A percentile compares a stretch with the other conserved stretches of the same genome.
phyloP scores from a whole-genome alignment of 2,329 filamentous ascomycete genomes.

The Penicillium sp. region DNA sequence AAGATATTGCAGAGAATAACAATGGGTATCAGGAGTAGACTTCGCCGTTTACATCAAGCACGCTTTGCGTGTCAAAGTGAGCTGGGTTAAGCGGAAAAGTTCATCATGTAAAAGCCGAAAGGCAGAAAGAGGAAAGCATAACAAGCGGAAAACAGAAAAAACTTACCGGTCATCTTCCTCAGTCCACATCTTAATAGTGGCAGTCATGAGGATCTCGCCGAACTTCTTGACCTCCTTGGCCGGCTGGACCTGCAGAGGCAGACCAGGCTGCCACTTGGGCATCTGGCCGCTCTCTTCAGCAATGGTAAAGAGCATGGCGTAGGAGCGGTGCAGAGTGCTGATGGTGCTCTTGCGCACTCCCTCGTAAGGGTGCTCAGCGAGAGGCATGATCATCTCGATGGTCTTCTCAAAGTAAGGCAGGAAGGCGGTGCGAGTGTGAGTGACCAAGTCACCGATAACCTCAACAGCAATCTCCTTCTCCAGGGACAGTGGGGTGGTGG shows the following conservation, averaged over 20 bases:
- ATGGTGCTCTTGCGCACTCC: slow-evolving; percentile 89
- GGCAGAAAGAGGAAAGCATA: slow-evolving; percentile 5
- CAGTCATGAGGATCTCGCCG: slow-evolving; percentile 75
- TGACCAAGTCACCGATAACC: slow-evolving; percentile 86
- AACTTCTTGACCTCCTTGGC: slow-evolving; percentile 75
- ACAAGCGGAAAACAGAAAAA: slow-evolving; percentile 18
- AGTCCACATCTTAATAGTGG: slow-evolving; percentile 78
- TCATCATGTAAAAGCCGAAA: slow-evolving; percentile 64
- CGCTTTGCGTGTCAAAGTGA: slow-evolving; percentile 92
- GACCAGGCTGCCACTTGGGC: slow-evolving; percentile 80
- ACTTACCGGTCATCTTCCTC: slow-evolving; percentile 93
- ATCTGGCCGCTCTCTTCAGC: slow-evolving; percentile 73
- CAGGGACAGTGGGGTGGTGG: slow-evolving; percentile 80
- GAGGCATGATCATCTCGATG: slow-evolving; percentile 70
- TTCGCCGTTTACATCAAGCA: slow-evolving; percentile 84
- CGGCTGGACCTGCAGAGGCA: slow-evolving; percentile 76
- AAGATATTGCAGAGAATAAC: not conserved
- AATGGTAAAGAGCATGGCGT: slow-evolving; percentile 82
- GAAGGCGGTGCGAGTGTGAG: slow-evolving; percentile 73
- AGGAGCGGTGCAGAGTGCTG: slow-evolving; percentile 86
- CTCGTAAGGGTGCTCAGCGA: slow-evolving; percentile 85
- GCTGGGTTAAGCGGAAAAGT: slow-evolving; percentile 89
- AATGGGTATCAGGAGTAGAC: slow-evolving; percentile 41
- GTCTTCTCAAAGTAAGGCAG: slow-evolving; percentile 85
- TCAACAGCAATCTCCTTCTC: slow-evolving; percentile 98